Percentiles rank a stretch among this genome's conserved stretches.
Evolutionary conservation across 2,329 filamentous ascomycete species (phyloP).

Genomic region (Pseudopyrenochaeta lycopersici): DNA sequence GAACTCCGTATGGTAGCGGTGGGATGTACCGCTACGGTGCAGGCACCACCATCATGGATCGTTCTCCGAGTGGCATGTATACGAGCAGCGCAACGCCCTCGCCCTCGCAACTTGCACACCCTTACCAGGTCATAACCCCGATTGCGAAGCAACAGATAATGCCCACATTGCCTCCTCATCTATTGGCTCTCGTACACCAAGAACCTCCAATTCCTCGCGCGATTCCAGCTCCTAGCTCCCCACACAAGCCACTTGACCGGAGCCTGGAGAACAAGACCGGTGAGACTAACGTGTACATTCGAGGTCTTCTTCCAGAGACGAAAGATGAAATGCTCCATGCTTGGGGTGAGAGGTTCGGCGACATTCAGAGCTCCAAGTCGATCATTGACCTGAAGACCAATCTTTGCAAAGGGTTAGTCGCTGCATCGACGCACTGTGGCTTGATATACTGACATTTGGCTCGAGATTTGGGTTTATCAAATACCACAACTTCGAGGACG

Average conservation of each 20-base stretch:
- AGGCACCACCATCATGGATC: slow-evolving; percentile 58
- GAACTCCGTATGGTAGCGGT: slow-evolving; percentile 56
- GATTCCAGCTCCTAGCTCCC: slow-evolving; percentile 87
- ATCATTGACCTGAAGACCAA: slow-evolving; percentile 95
- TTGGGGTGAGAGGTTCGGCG: slow-evolving; percentile 88
- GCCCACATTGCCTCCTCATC: slow-evolving; percentile 54
- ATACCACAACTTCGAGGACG: slow-evolving; percentile 85
- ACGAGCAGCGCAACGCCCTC: slow-evolving; percentile 60
- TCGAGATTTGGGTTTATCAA: slow-evolving; percentile 95
- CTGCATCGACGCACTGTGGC: background rate
- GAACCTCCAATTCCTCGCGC: slow-evolving; percentile 87
- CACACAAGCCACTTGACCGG: slow-evolving; percentile 89
- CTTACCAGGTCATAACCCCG: slow-evolving; percentile 54
- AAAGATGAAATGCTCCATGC: slow-evolving; percentile 86
- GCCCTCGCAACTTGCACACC: slow-evolving; percentile 56
- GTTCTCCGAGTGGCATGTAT: slow-evolving; percentile 59
- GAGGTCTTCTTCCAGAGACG: slow-evolving; percentile 92
- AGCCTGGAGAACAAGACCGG: slow-evolving; percentile 93
- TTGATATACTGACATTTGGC: slow-evolving; percentile 11
- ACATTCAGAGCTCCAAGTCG: slow-evolving; percentile 96
- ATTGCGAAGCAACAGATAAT: slow-evolving; percentile 49
- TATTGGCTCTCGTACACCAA: slow-evolving; percentile 63
- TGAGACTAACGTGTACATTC: slow-evolving; percentile 98
- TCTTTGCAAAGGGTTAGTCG: slow-evolving; percentile 87
- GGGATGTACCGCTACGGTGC: slow-evolving; percentile 56